A percentile compares a stretch with the other conserved stretches of the same genome.
Evolutionary conservation across 2,329 filamentous ascomycete genomes (phyloP).

Genomic region (Aspergillus sp.): DNA sequence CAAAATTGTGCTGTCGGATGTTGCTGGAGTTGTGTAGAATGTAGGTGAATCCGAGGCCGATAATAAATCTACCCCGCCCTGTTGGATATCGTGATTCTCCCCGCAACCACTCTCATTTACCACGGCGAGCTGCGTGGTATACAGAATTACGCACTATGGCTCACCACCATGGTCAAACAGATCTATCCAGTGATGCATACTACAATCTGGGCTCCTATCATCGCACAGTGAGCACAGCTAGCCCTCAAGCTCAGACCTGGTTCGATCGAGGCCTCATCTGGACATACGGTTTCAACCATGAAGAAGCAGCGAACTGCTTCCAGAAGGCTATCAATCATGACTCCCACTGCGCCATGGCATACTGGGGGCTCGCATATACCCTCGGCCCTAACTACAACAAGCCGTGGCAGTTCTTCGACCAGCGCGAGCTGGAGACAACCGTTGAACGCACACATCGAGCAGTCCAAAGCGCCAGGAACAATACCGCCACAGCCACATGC

Average conservation of each 20-base stretch:
- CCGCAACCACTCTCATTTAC: background rate
- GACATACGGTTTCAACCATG: constrained; percentile 41
- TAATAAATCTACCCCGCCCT: background rate
- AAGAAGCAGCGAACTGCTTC: constrained; percentile 38
- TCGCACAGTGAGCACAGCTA: constrained; percentile 29
- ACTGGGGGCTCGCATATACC: constrained; percentile 56
- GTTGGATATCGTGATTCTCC: background rate
- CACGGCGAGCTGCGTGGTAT: background rate
- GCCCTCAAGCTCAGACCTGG: constrained; percentile 29
- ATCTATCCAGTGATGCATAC: constrained; percentile 13
- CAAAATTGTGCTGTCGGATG: background rate
- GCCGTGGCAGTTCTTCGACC: constrained; percentile 69
- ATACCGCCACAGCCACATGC: constrained; percentile 38
- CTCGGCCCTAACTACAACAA: constrained; percentile 79
- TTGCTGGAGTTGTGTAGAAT: too few species aligned
- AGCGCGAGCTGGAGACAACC: constrained; percentile 52
- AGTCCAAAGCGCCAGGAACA: constrained; percentile 42
- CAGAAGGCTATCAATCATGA: constrained; percentile 33
- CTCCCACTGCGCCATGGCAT: constrained; percentile 36
- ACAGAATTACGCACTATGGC: background rate
- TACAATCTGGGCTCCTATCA: constrained; percentile 34
- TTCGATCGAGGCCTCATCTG: constrained; percentile 34
- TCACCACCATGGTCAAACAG: background rate
- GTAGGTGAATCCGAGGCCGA: background rate
- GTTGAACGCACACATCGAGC: constrained; percentile 50